phyloP scores from a whole-genome alignment of 2,329 filamentous ascomycete genomes.

The Penicillium sp. region DNA sequence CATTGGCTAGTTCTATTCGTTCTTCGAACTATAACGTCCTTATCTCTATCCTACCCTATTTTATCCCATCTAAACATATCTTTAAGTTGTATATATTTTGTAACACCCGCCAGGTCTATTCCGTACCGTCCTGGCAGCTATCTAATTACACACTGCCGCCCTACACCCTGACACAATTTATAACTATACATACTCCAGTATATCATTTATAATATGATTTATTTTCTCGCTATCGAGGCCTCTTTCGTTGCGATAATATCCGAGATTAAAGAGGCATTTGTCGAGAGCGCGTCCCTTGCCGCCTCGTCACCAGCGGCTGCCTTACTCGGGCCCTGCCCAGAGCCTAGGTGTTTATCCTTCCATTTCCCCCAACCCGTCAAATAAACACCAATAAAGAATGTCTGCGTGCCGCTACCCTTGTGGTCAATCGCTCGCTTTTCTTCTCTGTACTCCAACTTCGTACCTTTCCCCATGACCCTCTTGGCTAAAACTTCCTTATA shows the following conservation, averaged over 20 bases:
- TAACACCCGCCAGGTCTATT: too few species aligned
- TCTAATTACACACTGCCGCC: too few species aligned
- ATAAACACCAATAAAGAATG: conserved; percentile 46
- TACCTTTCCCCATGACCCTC: conserved; percentile 53
- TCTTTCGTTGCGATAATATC: conserved; percentile 37
- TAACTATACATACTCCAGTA: too few species aligned
- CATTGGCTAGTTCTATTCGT: too few species aligned
- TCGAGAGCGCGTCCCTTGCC: conserved; percentile 37
- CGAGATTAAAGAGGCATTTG: conserved; percentile 37
- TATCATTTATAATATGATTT: not conserved
- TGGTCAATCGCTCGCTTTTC: conserved; percentile 34
- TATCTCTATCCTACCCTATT: too few species aligned
- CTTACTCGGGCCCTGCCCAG: conserved; percentile 44
- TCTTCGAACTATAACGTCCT: too few species aligned
- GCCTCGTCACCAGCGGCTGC: conserved; percentile 44
- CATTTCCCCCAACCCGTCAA: conserved; percentile 46
- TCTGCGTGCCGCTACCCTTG: conserved; percentile 35
- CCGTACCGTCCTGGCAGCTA: too few species aligned
- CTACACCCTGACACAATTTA: too few species aligned
- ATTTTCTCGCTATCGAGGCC: conserved; percentile 1
- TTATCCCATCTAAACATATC: too few species aligned
- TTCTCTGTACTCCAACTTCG: conserved; percentile 58
- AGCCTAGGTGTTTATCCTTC: conserved; percentile 42
- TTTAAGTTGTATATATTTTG: too few species aligned
- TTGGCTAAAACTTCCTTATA: conserved; percentile 54